Evolutionary conservation across 2,329 filamentous ascomycete genomes (phyloP).

Genomic region (Aspergillus alliaceus): DNA sequence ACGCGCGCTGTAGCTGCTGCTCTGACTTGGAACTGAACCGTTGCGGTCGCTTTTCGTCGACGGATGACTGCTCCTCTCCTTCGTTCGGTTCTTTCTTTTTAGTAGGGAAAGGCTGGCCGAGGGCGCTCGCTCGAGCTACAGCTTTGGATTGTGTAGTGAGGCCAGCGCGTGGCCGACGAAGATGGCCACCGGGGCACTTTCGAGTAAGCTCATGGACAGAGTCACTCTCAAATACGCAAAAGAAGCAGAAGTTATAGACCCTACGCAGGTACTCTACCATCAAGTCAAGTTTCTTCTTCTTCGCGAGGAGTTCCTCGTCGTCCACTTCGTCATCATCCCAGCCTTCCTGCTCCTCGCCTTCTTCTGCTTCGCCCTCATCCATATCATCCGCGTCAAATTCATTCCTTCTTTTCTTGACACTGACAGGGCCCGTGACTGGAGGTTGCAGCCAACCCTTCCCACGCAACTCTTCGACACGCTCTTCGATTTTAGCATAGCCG

Average conservation of each 20-base stretch:
- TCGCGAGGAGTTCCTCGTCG: constrained; percentile 81
- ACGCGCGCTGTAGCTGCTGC: constrained; percentile 89
- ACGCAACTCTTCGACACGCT: constrained; percentile 78
- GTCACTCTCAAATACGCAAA: constrained; percentile 98
- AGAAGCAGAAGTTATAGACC: constrained; percentile 99
- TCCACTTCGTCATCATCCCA: constrained; percentile 72
- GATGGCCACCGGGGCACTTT: constrained; percentile 96
- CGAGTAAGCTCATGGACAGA: constrained; percentile 93
- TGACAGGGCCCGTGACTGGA: constrained; percentile 43
- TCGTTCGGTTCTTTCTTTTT: constrained; percentile 70
- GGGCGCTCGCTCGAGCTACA: constrained; percentile 80
- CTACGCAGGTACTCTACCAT: constrained; percentile 94
- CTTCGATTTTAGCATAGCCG: constrained; percentile 77
- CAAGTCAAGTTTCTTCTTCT: constrained; percentile 96
- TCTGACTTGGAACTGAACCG: constrained; percentile 74
- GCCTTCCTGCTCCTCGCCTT: constrained; percentile 75
- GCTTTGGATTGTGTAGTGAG: constrained; percentile 79
- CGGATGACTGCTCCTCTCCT: constrained; percentile 64
- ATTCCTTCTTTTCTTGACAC: constrained; percentile 58
- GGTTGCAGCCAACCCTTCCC: constrained; percentile 76
- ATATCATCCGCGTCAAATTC: constrained; percentile 39
- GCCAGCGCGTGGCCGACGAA: constrained; percentile 84
- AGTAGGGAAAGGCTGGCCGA: constrained; percentile 77
- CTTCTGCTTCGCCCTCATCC: constrained; percentile 66
- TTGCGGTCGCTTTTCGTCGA: constrained; percentile 71